Conservation (phyloP, 768 basidiomycete species). For the Xerocomus brunneocitrinus region DNA sequence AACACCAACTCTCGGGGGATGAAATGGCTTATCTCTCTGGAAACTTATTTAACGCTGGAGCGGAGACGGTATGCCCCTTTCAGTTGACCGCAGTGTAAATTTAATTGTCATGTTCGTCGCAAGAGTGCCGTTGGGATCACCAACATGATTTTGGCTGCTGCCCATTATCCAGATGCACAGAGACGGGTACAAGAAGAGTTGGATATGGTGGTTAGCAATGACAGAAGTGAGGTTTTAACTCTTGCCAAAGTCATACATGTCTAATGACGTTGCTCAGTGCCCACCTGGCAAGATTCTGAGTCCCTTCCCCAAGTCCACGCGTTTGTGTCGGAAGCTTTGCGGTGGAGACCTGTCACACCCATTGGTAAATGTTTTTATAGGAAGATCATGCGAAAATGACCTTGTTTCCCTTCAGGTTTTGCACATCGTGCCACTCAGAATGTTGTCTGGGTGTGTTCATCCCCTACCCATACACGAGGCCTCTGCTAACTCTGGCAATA, state of each 20-base stretch:
- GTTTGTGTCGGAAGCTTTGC: slow-evolving; percentile 31
- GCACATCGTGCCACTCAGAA: slow-evolving; percentile 59
- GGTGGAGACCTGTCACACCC: slow-evolving; percentile 32
- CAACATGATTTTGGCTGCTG: slow-evolving; percentile 47
- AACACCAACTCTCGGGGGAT: slow-evolving; percentile 44
- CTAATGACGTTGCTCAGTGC: slow-evolving; percentile 22
- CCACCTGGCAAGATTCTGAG: slow-evolving; percentile 31
- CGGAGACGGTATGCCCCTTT: slow-evolving; percentile 39
- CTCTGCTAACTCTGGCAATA: neutral
- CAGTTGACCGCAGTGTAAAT: no score
- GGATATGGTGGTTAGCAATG: slow-evolving; percentile 44
- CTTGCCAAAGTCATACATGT: neutral
- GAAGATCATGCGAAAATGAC: neutral
- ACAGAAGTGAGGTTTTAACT: slow-evolving; percentile 11
- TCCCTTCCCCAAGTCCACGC: slow-evolving; percentile 33
- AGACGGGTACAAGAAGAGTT: slow-evolving; percentile 48
- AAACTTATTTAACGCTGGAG: slow-evolving; percentile 54
- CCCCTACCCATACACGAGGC: neutral
- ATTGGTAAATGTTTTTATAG: slow-evolving; percentile 13
- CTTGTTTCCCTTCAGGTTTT: slow-evolving; percentile 31
- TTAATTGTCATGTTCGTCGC: neutral
- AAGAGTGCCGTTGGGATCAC: slow-evolving; percentile 48
- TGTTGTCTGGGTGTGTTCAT: slow-evolving; percentile 48
- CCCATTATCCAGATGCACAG: slow-evolving; percentile 48
- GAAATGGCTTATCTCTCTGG: slow-evolving; percentile 58